Percentiles rank a stretch among this genome's conserved stretches.
These are phyloP conservation scores for Agaricus blazei DNA, from an alignment of 768 basidiomycete species.

Conservation along the genomic window DNA sequence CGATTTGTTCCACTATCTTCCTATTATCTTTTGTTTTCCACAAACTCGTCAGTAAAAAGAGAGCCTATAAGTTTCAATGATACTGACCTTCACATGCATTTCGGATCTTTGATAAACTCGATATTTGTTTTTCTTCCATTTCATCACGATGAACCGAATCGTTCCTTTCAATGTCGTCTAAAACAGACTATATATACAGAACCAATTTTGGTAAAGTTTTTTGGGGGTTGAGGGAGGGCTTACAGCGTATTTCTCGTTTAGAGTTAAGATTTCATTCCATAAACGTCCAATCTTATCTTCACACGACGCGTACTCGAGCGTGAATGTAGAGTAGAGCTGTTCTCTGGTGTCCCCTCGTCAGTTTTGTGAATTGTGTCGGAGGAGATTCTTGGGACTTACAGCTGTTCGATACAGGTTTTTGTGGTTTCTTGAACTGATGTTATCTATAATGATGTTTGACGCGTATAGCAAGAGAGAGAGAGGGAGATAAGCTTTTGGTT, in stretches of 20 bases:
- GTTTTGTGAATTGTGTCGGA: not conserved
- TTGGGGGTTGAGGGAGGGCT: not conserved
- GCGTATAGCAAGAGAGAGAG: not conserved
- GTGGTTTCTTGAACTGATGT: not conserved
- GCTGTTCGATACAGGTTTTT: not conserved
- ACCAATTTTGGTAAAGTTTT: too few species aligned
- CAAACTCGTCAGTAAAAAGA: not conserved
- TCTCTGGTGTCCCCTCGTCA: not conserved
- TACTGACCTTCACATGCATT: conserved; percentile 9
- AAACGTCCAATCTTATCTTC: conserved; percentile 2
- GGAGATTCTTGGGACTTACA: not conserved
- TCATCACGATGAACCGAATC: not conserved
- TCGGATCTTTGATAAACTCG: conserved; percentile 3
- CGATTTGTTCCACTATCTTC: not conserved
- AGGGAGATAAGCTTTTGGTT: not conserved
- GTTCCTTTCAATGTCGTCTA: not conserved
- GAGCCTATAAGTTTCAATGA: not conserved
- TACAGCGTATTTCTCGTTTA: conserved; percentile 1
- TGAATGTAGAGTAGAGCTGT: not conserved
- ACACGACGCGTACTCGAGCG: conserved; percentile 1
- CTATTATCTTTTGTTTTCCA: not conserved
- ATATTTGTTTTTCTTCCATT: conserved; percentile 2
- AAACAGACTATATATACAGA: not conserved
- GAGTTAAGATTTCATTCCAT: not conserved
- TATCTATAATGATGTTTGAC: not conserved